Evolutionary conservation across 495 filamentous ascomycete species (phyloP), one percentile per base, ranked within the genome.

Genomic region (Penicillium manginii): DNA sequence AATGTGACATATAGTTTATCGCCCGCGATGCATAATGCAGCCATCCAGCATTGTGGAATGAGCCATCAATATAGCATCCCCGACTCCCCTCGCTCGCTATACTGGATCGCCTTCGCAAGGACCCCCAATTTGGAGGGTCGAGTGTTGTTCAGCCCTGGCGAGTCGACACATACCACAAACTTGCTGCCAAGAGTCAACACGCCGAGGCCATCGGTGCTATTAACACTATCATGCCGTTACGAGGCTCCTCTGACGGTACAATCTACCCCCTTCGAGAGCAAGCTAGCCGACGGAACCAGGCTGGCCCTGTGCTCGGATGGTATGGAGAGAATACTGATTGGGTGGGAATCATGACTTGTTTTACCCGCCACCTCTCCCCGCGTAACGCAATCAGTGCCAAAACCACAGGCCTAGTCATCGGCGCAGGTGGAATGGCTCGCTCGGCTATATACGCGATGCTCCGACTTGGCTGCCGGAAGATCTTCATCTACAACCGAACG

Each of bases 281-380:
- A 45, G 83, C 85, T 37, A 85, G 83, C 63, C 81, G 86, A 22
- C 80, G 88, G 26, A 87, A 88, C 69, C 84, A 82, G 63, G 78
- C 86, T 4, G 89, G 90, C 0, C 73, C 80, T 1, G 81, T 90
- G 4, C 67, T 81, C 49, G 87, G 83, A 4, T 87, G 91, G 61
- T 92, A 91, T 59, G 91, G 91, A 7, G 89, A 93, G 54, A 94
- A 94, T 67, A 94, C 89, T 0, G 90, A 93, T 72, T 94, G 90
- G 88, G 88, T 88, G 23, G 86, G 89, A 14, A 89, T 93, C 23
- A 75, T 84, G 65, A 79, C 78, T 5, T 91, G 88, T 60, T 80
- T 92, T 23, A 83, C 83, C 3, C 83, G 89, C 26, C 89, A 90
- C 53, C 85, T 93, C 50, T 92, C 90, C 12, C 91, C 90, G 11